phyloP scores from a whole-genome alignment of 1,284 basidiomycete species.

The Malassezia globosa region DNA sequence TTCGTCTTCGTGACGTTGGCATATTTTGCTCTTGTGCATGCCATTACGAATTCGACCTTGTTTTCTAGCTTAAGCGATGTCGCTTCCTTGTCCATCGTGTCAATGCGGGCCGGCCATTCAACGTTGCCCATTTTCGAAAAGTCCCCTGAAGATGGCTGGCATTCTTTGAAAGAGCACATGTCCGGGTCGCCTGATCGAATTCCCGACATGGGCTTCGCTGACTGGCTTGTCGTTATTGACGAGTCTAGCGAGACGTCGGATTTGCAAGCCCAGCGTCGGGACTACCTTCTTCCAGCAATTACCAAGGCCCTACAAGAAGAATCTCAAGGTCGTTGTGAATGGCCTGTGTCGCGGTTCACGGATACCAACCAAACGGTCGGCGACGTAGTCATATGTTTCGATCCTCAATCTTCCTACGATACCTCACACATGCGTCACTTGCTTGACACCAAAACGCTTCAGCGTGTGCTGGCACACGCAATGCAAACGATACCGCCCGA shows the following conservation, averaged over 20 bases:
- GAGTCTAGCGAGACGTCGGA: neutral
- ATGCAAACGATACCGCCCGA: neutral
- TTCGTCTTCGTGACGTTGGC: slow-evolving; percentile 75
- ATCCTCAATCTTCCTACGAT: neutral
- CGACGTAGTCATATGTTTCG: slow-evolving; percentile 9
- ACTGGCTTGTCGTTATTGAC: slow-evolving; percentile 15
- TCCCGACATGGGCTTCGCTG: slow-evolving; percentile 5
- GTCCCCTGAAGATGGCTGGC: neutral
- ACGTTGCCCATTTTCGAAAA: slow-evolving; percentile 9
- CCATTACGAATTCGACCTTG: slow-evolving; percentile 57
- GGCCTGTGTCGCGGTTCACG: neutral
- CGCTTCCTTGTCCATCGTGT: slow-evolving; percentile 8
- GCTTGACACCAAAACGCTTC: neutral
- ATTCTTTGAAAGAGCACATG: neutral
- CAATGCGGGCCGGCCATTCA: neutral
- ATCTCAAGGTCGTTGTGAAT: neutral
- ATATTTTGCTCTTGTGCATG: slow-evolving; percentile 79
- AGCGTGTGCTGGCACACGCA: neutral
- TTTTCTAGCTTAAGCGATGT: slow-evolving; percentile 44
- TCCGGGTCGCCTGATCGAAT: neutral
- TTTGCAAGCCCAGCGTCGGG: slow-evolving; percentile 3
- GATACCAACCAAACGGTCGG: slow-evolving; percentile 11
- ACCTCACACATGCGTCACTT: neutral
- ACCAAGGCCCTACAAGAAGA: neutral
- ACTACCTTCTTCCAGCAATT: slow-evolving; percentile 1